Conservation (phyloP, 257 asterid genomes). For the Catharanthus roseus region DNA sequence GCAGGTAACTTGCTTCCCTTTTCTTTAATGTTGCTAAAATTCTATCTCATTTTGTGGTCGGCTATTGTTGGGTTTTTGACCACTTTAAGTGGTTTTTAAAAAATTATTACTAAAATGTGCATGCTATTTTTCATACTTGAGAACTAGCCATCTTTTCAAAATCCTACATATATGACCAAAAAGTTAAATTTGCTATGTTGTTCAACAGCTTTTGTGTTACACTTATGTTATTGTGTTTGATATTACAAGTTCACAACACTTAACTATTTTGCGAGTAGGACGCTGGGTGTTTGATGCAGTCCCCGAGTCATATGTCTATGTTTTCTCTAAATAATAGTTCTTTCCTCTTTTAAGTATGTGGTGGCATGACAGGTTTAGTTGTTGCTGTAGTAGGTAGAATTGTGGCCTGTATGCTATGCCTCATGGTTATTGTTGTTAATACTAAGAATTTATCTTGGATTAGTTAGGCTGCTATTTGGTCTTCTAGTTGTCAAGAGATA, state of each 20-base stretch:
- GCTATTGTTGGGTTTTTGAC: background rate
- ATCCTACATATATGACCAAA: background rate
- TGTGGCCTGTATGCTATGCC: too few relatives aligned
- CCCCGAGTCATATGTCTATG: background rate
- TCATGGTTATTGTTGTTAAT: background rate
- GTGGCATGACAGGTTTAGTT: background rate
- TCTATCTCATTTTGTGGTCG: background rate
- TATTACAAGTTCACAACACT: background rate
- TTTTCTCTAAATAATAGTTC: background rate
- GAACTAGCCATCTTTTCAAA: background rate
- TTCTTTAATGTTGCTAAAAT: background rate
- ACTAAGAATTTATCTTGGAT: background rate
- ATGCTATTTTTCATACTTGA: too few relatives aligned
- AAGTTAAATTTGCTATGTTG: background rate
- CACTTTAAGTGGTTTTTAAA: too few relatives aligned
- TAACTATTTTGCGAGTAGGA: background rate
- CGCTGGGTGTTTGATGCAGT: background rate
- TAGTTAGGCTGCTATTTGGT: background rate
- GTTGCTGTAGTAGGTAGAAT: too few relatives aligned
- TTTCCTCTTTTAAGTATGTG: background rate
- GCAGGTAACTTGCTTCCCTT: conserved; percentile 58
- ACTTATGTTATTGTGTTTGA: background rate
- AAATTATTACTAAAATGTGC: too few relatives aligned
- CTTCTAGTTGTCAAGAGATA: background rate
- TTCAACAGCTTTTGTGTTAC: background rate